Conservation (phyloP, 1,284 basidiomycete genomes). For the Austropuccinia psidii region DNA sequence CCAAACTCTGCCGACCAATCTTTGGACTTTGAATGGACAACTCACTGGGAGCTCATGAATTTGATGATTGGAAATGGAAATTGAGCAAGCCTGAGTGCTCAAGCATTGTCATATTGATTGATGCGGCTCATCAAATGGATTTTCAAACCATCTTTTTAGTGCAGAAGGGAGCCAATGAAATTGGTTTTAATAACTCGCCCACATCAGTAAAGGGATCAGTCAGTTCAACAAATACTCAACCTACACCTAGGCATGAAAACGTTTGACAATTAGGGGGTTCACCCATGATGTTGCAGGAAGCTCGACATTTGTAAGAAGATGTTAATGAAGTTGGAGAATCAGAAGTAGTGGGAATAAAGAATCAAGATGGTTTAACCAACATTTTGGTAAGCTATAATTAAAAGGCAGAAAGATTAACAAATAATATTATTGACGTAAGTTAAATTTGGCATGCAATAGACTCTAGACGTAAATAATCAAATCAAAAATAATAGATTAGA, state of each 20-base stretch:
- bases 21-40: conserved; percentile 42
- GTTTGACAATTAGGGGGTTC: not conserved
- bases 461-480: no score
- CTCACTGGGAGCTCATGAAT: conserved; percentile 37
- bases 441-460: no score
- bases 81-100: not conserved
- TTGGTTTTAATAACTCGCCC: not conserved
- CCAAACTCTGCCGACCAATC: conserved; percentile 39
- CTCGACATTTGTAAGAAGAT: conserved; percentile 16
- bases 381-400: no score
- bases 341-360: no score
- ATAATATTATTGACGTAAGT: no score
- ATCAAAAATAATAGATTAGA: no score
- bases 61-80: conserved; percentile 37
- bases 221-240: conserved; percentile 5
- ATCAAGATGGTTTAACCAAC: no score
- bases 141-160: conserved; percentile 27
- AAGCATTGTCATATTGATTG: not conserved
- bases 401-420: no score
- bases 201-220: not conserved
- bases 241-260: conserved; percentile 7
- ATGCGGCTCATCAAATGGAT: not conserved
- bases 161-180: conserved; percentile 19
- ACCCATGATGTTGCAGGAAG: not conserved
- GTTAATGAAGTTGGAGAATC: no score